Base-by-base conservation (phyloP, 371 early-diverging fungal genomes). In the Coemansia sp. region DNA sequence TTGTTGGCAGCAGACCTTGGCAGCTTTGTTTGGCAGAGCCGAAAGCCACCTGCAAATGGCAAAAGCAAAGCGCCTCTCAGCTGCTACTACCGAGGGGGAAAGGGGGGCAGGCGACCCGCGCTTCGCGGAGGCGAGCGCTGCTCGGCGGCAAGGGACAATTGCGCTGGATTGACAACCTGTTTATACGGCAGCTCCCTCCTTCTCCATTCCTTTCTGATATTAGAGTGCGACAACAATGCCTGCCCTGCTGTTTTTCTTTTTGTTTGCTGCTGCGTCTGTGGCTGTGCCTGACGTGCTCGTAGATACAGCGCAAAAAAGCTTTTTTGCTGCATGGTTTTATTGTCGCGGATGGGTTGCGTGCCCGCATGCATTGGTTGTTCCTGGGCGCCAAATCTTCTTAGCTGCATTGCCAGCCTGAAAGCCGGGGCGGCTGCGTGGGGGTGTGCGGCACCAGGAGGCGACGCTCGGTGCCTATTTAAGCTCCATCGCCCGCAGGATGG, bases 171-270 rank as follows among this genome's bases (percentile, higher is more conserved):
- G 49, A 57, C 63, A 63, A 63, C 40, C 36, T 31, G 63, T 34
- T 34, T 42, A 60, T 61, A n/a, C 36, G 59, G 14, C 39, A 14
- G 36, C 41, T 34, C 33, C 40, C 31, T 8, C 41, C 14, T 40
- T 11, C 55, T 55, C 41, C 31, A 41, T 57, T 48, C 53, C 45
- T 52, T 60, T 65, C 48, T 65, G 65, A 42, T 51, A 51, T 52
- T 59, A 41, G 51, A 39, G 49, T 41, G 14, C 26, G 58, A 42
- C 36, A 60, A 61, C 51, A n/a, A 48, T 33, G 33, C 35, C 20
- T 8, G 55, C 52, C 38, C 42, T 45, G 31, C 34, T 26, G 34
- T 43, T 31, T 56, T 56, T 53, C n/a, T 36, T 53, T 53, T 57
- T 34, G 34, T 45, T 47, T 14, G 43, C 34, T 26, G 43, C 57